Evolutionary conservation across 2,329 filamentous ascomycete species (phyloP).

Genomic region (Mycosphaerella sp.): DNA sequence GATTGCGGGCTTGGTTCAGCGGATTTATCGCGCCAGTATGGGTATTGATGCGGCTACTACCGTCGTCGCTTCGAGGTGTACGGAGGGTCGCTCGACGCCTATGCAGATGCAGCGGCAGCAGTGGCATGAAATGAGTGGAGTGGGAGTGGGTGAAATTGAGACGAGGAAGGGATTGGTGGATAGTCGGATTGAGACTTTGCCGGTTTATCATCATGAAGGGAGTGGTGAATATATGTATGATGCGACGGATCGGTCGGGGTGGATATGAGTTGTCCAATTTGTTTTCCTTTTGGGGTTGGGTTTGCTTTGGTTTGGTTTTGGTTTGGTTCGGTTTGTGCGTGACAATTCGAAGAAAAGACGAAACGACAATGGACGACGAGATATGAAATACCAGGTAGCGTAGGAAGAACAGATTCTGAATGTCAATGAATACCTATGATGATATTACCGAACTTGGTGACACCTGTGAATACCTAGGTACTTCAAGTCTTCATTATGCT

Average conservation of each 20-base stretch:
- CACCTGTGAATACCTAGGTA: too few relatives aligned
- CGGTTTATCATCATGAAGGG: neutral
- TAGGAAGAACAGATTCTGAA: too few relatives aligned
- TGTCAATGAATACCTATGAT: too few relatives aligned
- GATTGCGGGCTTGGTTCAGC: slow-evolving; percentile 12
- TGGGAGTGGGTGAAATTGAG: neutral
- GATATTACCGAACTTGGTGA: too few relatives aligned
- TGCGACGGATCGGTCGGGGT: neutral
- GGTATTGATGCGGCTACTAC: neutral
- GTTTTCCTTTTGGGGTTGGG: too few relatives aligned
- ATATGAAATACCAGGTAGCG: too few relatives aligned
- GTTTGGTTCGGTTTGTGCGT: too few relatives aligned
- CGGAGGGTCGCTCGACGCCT: neutral
- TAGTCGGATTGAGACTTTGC: neutral
- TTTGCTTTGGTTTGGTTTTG: too few relatives aligned
- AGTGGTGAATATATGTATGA: neutral
- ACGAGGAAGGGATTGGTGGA: neutral
- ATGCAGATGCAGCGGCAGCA: neutral
- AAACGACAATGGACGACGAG: too few relatives aligned
- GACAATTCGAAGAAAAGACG: too few relatives aligned
- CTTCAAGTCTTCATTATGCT: too few relatives aligned
- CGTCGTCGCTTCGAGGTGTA: neutral
- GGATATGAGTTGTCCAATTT: neutral
- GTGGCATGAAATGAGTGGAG: neutral
- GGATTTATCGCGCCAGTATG: slow-evolving; percentile 1